A percentile compares a stretch with the other conserved stretches of the same genome.
These are phyloP conservation scores for Curvularia eragrostidis DNA, from an alignment of 2,329 filamentous ascomycete species.

Conservation along the genomic window DNA sequence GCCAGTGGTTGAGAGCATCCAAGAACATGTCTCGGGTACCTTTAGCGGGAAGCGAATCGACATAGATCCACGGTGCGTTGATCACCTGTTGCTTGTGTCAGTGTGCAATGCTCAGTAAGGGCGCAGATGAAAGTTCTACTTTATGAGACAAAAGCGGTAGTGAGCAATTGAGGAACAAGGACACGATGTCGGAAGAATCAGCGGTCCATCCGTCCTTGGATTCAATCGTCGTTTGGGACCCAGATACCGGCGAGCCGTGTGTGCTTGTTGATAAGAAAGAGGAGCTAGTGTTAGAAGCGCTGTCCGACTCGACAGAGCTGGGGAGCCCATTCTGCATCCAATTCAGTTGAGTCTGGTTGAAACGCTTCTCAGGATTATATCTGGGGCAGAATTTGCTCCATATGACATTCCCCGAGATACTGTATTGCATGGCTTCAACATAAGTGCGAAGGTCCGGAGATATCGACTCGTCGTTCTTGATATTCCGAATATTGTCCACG, in stretches of 20 bases:
- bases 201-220: constrained; percentile 1
- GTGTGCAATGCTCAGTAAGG: neutral
- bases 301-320: neutral
- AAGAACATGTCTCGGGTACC: neutral
- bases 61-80: neutral
- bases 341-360: constrained; percentile 2
- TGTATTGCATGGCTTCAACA: constrained; percentile 36
- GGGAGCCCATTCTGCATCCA: constrained; percentile 1
- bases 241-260: neutral
- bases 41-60: neutral
- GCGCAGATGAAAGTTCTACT: neutral
- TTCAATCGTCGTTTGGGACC: constrained; percentile 1
- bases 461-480: constrained; percentile 27
- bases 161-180: neutral
- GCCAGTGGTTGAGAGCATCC: constrained; percentile 1
- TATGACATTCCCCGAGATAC: constrained; percentile 44
- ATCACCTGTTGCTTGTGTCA: neutral
- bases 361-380: constrained; percentile 27
- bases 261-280: constrained; percentile 1
- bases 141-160: neutral
- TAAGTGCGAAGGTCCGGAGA: constrained; percentile 14
- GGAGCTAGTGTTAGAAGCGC: neutral
- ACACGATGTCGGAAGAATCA: neutral
- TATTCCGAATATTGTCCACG: constrained; percentile 22
- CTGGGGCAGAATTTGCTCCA: constrained; percentile 49